Percentiles rank a stretch among this genome's conserved stretches.
Conservation (phyloP, 1,284 basidiomycete species). For the Ustanciosporium gigantosporum region DNA sequence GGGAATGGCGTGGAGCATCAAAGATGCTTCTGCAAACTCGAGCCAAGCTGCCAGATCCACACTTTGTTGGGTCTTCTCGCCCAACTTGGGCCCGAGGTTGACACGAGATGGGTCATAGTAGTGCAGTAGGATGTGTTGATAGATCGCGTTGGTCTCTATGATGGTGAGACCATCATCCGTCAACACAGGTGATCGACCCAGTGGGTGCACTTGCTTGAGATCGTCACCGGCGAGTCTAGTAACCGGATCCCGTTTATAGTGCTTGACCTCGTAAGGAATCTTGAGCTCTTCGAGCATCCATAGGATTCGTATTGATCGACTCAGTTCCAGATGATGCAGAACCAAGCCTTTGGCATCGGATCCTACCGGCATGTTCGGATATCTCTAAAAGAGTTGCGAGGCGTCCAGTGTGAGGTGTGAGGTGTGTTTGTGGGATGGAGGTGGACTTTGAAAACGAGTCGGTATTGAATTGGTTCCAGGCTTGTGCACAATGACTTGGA, state of each 20-base stretch:
- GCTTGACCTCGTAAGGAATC: constrained; percentile 14
- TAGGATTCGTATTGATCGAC: constrained; percentile 24
- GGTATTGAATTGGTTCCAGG: no score
- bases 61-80: constrained; percentile 13
- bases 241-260: constrained; percentile 20
- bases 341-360: no score
- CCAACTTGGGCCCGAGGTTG: constrained; percentile 8
- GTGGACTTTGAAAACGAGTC: no score
- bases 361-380: no score
- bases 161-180: constrained; percentile 20
- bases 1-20: constrained; percentile 13
- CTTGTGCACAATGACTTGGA: no score
- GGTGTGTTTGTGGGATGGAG: no score
- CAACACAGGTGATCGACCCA: constrained; percentile 30
- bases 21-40: constrained; percentile 19
- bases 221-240: constrained; percentile 22
- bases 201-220: constrained; percentile 23
- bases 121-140: constrained; percentile 18
- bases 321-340: constrained; percentile 28
- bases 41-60: constrained; percentile 22
- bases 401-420: no score
- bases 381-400: no score
- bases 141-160: constrained; percentile 29
- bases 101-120: constrained; percentile 15
- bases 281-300: constrained; percentile 23